A percentile compares a stretch with the other conserved stretches of the same genome.
Conservation (phyloP, 768 basidiomycete genomes). For the Ramaria sp. region DNA sequence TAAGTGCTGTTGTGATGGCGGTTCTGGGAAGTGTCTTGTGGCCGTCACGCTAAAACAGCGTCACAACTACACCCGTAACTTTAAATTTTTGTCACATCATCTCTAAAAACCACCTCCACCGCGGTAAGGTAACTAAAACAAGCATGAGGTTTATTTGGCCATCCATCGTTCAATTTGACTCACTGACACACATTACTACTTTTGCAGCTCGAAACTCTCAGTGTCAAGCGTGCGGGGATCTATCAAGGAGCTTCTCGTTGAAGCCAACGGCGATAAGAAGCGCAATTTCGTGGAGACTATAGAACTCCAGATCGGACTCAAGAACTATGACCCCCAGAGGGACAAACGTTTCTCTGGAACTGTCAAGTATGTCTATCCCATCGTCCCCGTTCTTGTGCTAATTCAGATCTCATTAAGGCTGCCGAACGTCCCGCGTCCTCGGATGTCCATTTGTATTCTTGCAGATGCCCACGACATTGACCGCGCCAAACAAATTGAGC, state of each 20-base stretch:
- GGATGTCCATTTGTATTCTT: conserved; percentile 99
- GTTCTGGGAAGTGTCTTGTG: too few species aligned
- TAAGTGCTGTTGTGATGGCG: too few species aligned
- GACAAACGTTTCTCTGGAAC: conserved; percentile 99
- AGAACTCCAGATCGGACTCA: conserved; percentile 92
- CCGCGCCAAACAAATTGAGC: conserved; percentile 93
- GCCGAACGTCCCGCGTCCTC: conserved; percentile 93
- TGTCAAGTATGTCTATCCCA: conserved; percentile 60
- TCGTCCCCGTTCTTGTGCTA: conserved; percentile 13
- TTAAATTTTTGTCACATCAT: background rate
- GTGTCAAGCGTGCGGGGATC: conserved; percentile 99
- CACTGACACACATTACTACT: background rate
- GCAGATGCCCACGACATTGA: conserved; percentile 99
- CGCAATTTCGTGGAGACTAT: conserved; percentile 64
- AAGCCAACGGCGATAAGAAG: conserved; percentile 33
- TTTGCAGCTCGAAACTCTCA: conserved; percentile 59
- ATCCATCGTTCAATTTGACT: background rate
- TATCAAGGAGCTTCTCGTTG: conserved; percentile 78
- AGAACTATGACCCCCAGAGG: conserved; percentile 99
- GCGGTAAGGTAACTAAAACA: background rate
- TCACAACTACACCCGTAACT: background rate
- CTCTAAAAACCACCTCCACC: background rate
- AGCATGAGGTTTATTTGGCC: background rate
- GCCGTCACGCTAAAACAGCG: background rate
- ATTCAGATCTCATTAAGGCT: conserved; percentile 39